Evolutionary conservation across 768 basidiomycete species (phyloP).

Genomic region (Boletellus emodensis): DNA sequence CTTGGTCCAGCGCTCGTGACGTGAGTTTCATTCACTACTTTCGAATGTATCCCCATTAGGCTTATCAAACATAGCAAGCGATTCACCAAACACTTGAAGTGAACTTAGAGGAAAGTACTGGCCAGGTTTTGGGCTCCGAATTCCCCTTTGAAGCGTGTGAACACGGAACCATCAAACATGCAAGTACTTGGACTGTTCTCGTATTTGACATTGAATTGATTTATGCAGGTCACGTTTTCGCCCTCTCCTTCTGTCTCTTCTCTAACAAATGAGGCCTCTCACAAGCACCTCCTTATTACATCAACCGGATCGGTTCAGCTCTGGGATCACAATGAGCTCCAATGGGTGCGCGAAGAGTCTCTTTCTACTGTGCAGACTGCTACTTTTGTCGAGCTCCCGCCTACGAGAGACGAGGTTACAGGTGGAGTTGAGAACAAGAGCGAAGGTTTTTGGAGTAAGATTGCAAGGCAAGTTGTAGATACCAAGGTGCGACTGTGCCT

Average conservation of each 20-base stretch:
- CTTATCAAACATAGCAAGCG: slow-evolving; percentile 41
- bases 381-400: slow-evolving; percentile 77
- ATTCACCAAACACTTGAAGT: slow-evolving; percentile 50
- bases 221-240: slow-evolving; percentile 45
- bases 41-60: neutral
- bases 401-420: slow-evolving; percentile 33
- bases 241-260: slow-evolving; percentile 40
- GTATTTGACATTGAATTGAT: neutral
- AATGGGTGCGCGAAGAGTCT: slow-evolving; percentile 82
- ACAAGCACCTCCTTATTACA: slow-evolving; percentile 52
- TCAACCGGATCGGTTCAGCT: slow-evolving; percentile 75
- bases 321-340: slow-evolving; percentile 57
- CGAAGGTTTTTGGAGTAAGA: slow-evolving; percentile 49
- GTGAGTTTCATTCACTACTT: slow-evolving; percentile 37
- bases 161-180: slow-evolving; percentile 69
- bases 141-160: slow-evolving; percentile 62
- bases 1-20: slow-evolving; percentile 55
- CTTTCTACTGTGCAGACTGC: slow-evolving; percentile 60
- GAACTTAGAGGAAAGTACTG: slow-evolving; percentile 44
- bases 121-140: slow-evolving; percentile 45
- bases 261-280: slow-evolving; percentile 35
- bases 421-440: slow-evolving; percentile 2
- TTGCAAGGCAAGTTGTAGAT: slow-evolving; percentile 55
- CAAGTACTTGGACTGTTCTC: slow-evolving; percentile 30
- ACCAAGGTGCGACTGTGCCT: slow-evolving; percentile 42